Base-by-base conservation (phyloP, 2,329 filamentous ascomycete genomes). In the Trichoderma guizhouense region DNA sequence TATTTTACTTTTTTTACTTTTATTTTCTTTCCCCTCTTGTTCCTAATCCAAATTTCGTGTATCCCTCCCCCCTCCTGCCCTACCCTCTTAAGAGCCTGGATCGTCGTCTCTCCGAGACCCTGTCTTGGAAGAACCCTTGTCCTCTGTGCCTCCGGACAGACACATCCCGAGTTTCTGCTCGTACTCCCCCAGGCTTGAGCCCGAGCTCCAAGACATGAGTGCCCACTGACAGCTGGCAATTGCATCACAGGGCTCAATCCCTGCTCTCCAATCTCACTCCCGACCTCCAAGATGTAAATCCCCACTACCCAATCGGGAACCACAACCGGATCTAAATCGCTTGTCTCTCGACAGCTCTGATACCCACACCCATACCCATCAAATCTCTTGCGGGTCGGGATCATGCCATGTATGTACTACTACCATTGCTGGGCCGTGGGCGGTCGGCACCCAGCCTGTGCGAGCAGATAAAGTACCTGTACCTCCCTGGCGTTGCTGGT, bases 181-280 rank as follows among this genome's bases (percentile, higher is more conserved):
- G 43, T 32, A n/a, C 62, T 30, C 55, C 63, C 36, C 26, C 28
- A 67, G 12, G n/a, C 55, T 24, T 18, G 26, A 34, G 60, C 26
- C 32, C 26, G 39, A 32, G 26, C 57, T 47, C 60, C 47, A 51
- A 71, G 68, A 67, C 71, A 71, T 43, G 61, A 43, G 36, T 58
- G 68, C 58, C 69, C 68, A 71, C 71, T 67, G 71, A 71, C 68
- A 71, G 68, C 71, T 72, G 71, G 65, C 71, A 69, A 71, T 67
- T 71, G 65, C 61, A 68, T 47, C 65, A 69, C 55, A 69, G 34
- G 63, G 43, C 61, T 71, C 66, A 26, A 60, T 53, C 60, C 58
- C 60, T 71, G 68, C 28, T 62, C 39, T 62, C 64, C 67, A 69
- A 69, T 69, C 67, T 69, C 57, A 62, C 67, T 69, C 39, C 67